Evolutionary conservation across 1,284 basidiomycete genomes (phyloP).

Genomic region (Somion occarium): DNA sequence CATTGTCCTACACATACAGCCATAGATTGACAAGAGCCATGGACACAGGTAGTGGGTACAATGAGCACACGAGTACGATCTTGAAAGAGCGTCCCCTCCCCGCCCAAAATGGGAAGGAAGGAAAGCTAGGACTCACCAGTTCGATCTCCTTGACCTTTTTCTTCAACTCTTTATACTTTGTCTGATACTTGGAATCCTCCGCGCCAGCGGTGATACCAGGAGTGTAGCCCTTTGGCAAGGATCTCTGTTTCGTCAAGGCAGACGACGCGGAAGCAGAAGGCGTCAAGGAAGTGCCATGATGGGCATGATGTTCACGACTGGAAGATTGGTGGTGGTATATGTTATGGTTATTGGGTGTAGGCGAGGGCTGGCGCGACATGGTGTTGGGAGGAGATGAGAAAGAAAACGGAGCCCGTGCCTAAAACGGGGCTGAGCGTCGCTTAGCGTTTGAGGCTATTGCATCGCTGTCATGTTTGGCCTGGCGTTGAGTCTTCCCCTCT

Average conservation of each 20-base stretch:
- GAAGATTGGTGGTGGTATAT: conserved; percentile 16
- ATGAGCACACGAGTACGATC: neutral
- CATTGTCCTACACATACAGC: conserved; percentile 63
- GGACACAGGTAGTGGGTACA: neutral
- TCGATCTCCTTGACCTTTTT: conserved; percentile 88
- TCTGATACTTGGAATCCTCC: conserved; percentile 85
- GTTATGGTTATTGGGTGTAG: conserved; percentile 16
- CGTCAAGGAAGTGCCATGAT: neutral
- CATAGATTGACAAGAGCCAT: conserved; percentile 17
- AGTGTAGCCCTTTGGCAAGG: conserved; percentile 36
- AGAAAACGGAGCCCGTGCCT: conserved; percentile 10
- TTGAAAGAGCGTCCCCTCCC: neutral
- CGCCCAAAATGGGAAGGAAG: neutral
- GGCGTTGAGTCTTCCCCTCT: conserved; percentile 22
- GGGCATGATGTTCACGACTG: neutral
- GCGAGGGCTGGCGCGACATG: conserved; percentile 35
- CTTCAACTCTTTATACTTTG: conserved; percentile 88
- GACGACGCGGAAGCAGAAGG: neutral
- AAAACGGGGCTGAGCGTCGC: conserved; percentile 10
- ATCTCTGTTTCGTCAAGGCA: neutral
- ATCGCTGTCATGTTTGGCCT: conserved; percentile 21
- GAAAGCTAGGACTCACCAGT: conserved; percentile 44
- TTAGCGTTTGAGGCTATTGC: conserved; percentile 16
- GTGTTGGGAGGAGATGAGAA: conserved; percentile 16
- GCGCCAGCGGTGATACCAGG: conserved; percentile 72